Evolutionary conservation across 345 rosid genomes (phyloP), one percentile per base, ranked within the genome.

Genomic region (Trapa incisa): DNA sequence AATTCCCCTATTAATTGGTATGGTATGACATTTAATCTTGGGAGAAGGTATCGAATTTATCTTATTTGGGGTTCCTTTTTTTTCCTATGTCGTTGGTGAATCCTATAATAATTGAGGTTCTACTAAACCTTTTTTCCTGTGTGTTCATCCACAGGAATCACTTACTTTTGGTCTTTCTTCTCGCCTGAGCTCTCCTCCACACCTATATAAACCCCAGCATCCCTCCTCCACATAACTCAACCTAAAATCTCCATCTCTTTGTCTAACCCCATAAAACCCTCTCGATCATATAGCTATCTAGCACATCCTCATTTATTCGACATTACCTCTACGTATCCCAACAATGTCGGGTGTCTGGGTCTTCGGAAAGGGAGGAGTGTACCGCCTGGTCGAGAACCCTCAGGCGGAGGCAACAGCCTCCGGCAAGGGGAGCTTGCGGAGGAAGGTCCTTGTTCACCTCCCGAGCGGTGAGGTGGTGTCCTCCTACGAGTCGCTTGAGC

Each of bases 331-430:
- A 22, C 29, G 29, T 22, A 22, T 22, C 29, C 29, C 0, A 22
- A 57, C 10, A 57, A 93, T 93, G 99, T 62, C 92, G 37, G 97
- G 97, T 37, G 97, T 93, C 54, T 90, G 92, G 96, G 77, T 77
- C 48, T 87, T 93, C 76, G 29, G 29, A 22, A 65, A 79, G 10
- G 81, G 84, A 68, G 98, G 98, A 7, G 94, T 88, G 17, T 78
- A 83, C 69, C 85, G 85, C 12, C 87, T 83, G 2, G 74, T 77
- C 22, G 92, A 85, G 82, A 87, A 85, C 72, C 87, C 88, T 2
- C 78, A 68, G 57, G 80, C 79, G 17, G 82, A 77, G 57, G 80
- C 79, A 14, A 81, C 76, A 58, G 37, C 79, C 67, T 76, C 75
- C 33, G 71, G 78, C 11, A 67, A 74, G 0, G 22, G 68, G 29